A percentile compares a stretch with the other conserved stretches of the same genome.
Evolutionary conservation across 1,284 basidiomycete species (phyloP).

Genomic region (Trametes polyzona): DNA sequence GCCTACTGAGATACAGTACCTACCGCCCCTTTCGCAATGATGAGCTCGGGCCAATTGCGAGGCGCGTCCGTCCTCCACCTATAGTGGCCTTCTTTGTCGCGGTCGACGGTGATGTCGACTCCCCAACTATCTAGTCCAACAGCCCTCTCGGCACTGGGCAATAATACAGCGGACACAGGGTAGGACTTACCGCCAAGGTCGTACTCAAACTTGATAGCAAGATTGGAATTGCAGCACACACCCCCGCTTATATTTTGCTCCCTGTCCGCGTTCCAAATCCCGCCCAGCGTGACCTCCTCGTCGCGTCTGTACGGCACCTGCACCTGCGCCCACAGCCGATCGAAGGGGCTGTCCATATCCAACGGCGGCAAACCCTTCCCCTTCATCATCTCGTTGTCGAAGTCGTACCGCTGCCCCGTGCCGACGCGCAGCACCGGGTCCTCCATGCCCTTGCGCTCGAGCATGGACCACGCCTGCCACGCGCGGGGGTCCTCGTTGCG

Average conservation of each 20-base stretch:
- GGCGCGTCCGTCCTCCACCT: slow-evolving; percentile 11
- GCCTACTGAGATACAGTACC: not conserved
- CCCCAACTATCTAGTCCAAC: slow-evolving; percentile 26
- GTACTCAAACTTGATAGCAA: slow-evolving; percentile 39
- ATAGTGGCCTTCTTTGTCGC: slow-evolving; percentile 20
- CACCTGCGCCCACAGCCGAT: not conserved
- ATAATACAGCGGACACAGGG: not conserved
- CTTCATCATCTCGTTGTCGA: not conserved
- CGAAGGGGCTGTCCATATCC: slow-evolving; percentile 20
- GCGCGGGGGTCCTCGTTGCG: slow-evolving; percentile 16
- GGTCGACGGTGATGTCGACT: slow-evolving; percentile 28
- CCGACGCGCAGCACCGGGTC: slow-evolving; percentile 27
- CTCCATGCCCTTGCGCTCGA: not conserved
- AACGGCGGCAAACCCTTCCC: not conserved
- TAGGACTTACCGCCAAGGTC: slow-evolving; percentile 27
- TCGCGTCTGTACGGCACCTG: slow-evolving; percentile 31
- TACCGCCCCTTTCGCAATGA: slow-evolving; percentile 29
- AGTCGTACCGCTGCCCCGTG: not conserved
- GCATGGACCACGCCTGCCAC: slow-evolving; percentile 8
- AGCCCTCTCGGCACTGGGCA: not conserved
- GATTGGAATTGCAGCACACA: slow-evolving; percentile 33
- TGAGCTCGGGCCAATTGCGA: slow-evolving; percentile 21
- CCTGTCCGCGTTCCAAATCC: slow-evolving; percentile 35
- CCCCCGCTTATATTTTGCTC: slow-evolving; percentile 34
- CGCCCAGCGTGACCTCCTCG: slow-evolving; percentile 29